These are phyloP conservation scores for Claviceps sp. DNA, from an alignment of 2,329 filamentous ascomycete species.

Conservation along the genomic window DNA sequence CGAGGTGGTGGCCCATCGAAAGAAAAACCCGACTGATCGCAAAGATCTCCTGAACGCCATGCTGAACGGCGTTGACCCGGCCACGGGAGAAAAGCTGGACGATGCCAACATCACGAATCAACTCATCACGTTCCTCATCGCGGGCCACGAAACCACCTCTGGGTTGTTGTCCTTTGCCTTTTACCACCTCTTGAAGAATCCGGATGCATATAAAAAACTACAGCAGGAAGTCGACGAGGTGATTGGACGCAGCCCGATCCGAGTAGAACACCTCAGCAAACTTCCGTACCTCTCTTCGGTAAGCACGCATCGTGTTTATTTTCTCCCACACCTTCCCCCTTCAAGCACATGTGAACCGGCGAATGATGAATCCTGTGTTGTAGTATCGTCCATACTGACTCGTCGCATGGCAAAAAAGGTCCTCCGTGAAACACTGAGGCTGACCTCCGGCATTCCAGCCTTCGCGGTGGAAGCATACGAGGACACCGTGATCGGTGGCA, in stretches of 20 bases:
- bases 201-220: slow-evolving; percentile 43
- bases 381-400: no score
- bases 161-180: slow-evolving; percentile 53
- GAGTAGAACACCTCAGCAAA: slow-evolving; percentile 46
- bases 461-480: slow-evolving; percentile 41
- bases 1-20: slow-evolving; percentile 47
- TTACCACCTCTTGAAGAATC: slow-evolving; percentile 51
- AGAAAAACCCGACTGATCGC: slow-evolving; percentile 37
- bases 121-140: slow-evolving; percentile 59
- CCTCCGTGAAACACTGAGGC: slow-evolving; percentile 51
- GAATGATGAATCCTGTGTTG: no score
- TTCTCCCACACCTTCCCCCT: not conserved
- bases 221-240: slow-evolving; percentile 56
- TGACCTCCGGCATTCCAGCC: slow-evolving; percentile 45
- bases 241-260: slow-evolving; percentile 43
- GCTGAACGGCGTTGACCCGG: slow-evolving; percentile 52
- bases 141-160: slow-evolving; percentile 59
- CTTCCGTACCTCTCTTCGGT: slow-evolving; percentile 52
- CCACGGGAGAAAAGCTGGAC: slow-evolving; percentile 50
- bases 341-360: no score
- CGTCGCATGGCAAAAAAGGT: slow-evolving; percentile 19
- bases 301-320: slow-evolving; percentile 7
- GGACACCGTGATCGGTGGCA: slow-evolving; percentile 42
- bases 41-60: slow-evolving; percentile 60
- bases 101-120: slow-evolving; percentile 54